phyloP scores from a whole-genome alignment of 179 eudicot species.

The Beta macrorhiza region DNA sequence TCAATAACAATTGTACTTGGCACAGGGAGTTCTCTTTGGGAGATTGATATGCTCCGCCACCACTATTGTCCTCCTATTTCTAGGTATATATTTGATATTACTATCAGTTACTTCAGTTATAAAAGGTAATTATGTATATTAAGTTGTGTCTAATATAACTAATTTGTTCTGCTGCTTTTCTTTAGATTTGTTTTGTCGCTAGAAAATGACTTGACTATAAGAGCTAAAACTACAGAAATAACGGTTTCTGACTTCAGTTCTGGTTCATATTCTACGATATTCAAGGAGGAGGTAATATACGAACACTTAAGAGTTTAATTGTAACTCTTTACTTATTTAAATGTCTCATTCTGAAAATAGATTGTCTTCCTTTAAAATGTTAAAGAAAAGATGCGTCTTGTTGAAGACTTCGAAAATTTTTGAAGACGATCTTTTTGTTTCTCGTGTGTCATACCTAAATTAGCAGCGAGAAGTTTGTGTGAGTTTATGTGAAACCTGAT shows the following conservation, averaged over 20 bases:
- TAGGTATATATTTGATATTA: constrained; percentile 40
- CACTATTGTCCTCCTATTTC: constrained; percentile 92
- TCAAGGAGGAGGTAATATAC: constrained; percentile 71
- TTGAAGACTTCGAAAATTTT: no score
- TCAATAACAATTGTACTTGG: constrained; percentile 19
- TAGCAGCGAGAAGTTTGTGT: no score
- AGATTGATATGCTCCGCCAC: constrained; percentile 76
- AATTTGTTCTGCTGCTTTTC: neutral
- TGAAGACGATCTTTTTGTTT: no score
- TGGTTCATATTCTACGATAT: constrained; percentile 82
- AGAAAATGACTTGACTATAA: constrained; percentile 78
- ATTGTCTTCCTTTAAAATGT: no score
- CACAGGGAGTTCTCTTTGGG: constrained; percentile 95
- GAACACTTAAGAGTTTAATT: neutral
- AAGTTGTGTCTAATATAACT: no score
- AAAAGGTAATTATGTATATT: no score
- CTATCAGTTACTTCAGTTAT: no score
- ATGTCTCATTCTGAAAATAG: no score
- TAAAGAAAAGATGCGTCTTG: no score
- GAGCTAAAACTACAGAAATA: constrained; percentile 68
- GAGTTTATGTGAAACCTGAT: no score
- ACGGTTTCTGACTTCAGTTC: constrained; percentile 76
- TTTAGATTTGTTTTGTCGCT: constrained; percentile 74
- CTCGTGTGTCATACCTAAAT: no score
- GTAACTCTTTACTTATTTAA: neutral